Conservation (phyloP, 306 rosid genomes). For the Cicer cuneatum region DNA sequence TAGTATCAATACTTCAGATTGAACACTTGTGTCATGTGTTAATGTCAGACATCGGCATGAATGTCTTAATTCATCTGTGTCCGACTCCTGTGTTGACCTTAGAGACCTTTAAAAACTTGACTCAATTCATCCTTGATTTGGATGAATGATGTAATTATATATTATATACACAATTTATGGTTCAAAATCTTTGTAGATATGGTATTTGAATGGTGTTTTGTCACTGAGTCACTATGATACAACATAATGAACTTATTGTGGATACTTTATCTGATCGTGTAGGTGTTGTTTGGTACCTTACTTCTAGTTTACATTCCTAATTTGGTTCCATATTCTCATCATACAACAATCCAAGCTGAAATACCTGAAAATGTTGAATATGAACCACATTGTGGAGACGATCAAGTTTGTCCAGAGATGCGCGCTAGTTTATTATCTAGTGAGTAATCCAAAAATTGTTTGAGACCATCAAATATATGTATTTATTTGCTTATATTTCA, state of each 20-base stretch:
- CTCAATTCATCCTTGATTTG: neutral
- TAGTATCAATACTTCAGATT: neutral
- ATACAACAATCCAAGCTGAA: slow-evolving; percentile 51
- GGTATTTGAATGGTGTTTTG: neutral
- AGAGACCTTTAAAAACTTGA: slow-evolving; percentile 19
- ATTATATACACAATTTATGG: neutral
- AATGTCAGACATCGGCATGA: neutral
- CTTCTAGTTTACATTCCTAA: slow-evolving; percentile 70
- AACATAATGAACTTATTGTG: slow-evolving; percentile 6
- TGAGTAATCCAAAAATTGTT: slow-evolving; percentile 48
- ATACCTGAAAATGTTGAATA: slow-evolving; percentile 63
- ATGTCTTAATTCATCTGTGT: neutral
- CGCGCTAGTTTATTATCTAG: slow-evolving; percentile 65
- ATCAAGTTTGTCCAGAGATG: slow-evolving; percentile 79
- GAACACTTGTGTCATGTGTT: neutral
- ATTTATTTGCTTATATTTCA: neutral
- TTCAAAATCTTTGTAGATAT: neutral
- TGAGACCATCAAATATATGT: neutral
- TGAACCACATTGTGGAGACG: slow-evolving; percentile 69
- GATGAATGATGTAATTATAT: neutral
- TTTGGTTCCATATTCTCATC: slow-evolving; percentile 73
- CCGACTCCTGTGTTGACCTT: neutral
- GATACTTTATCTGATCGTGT: slow-evolving; percentile 41
- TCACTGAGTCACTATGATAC: neutral
- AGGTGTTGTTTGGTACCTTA: slow-evolving; percentile 79